These are phyloP conservation scores for Platismatia glauca DNA, from an alignment of 495 filamentous ascomycete genomes.

Conservation along the genomic window DNA sequence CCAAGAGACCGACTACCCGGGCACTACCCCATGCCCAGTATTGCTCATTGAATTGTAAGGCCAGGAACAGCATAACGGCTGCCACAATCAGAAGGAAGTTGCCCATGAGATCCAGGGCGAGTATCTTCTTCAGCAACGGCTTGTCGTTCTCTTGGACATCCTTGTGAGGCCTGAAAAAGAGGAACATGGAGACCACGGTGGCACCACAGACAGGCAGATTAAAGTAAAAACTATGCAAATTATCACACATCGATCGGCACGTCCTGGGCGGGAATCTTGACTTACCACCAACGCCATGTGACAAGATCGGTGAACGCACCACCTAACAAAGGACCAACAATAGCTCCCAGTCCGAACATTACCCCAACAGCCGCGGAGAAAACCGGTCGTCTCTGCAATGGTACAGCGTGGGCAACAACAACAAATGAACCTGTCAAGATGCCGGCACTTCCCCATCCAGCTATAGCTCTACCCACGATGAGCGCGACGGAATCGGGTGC, in stretches of 20 bases:
- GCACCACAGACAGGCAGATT: slow-evolving; percentile 48
- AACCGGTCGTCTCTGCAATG: slow-evolving; percentile 27
- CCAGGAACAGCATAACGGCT: slow-evolving; percentile 50
- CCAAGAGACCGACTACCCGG: slow-evolving; percentile 38
- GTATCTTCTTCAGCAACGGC: slow-evolving; percentile 32
- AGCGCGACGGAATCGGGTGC: slow-evolving; percentile 24
- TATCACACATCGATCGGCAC: neutral
- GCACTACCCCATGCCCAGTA: slow-evolving; percentile 43
- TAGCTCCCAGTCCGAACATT: slow-evolving; percentile 32
- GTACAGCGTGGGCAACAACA: slow-evolving; percentile 28
- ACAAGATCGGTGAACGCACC: slow-evolving; percentile 36
- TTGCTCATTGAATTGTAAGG: slow-evolving; percentile 55
- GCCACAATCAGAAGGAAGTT: slow-evolving; percentile 43
- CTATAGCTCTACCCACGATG: slow-evolving; percentile 32
- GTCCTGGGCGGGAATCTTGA: neutral
- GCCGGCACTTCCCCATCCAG: slow-evolving; percentile 28
- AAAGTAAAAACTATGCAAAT: slow-evolving; percentile 37
- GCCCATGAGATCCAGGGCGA: slow-evolving; percentile 46
- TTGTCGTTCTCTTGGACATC: slow-evolving; percentile 28
- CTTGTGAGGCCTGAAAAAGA: slow-evolving; percentile 36
- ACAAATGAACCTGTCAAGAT: slow-evolving; percentile 26
- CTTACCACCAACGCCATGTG: slow-evolving; percentile 63
- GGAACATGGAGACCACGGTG: slow-evolving; percentile 40
- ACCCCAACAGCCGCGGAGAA: slow-evolving; percentile 33
- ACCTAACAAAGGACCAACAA: slow-evolving; percentile 47